Base-by-base conservation (phyloP, 1,284 basidiomycete genomes). In the Volvariella surrecta region DNA sequence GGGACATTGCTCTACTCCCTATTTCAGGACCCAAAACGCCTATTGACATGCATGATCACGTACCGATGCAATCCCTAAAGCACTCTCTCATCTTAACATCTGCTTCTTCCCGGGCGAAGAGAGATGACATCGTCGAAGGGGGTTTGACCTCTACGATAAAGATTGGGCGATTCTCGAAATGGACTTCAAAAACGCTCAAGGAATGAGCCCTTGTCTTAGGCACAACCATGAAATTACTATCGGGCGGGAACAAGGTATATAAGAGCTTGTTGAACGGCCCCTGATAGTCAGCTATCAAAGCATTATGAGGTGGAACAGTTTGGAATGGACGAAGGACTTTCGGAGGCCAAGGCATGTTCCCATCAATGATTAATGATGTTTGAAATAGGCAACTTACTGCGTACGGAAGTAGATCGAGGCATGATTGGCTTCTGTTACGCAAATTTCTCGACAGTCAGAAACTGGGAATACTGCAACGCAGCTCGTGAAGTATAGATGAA, bases 261-360 rank as follows among this genome's bases (percentile, higher is more conserved):
- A 55, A 46, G 15, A 54, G 50, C 44, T 54, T 53, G 42, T 53
- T 54, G 35, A 48, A 55, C 6, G 46, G 44, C 10, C 45, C 50
- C 20, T 40, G 37, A 15, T 32, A 45, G 11, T 40, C 10, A 9
- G n/a, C 15, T 10, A 21, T 21, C 9, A 20, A 17, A 39, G 38
- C n/a, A n/a, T n/a, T 16, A 21, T 39, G 20, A 20, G 15, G 11
- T 9, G 18, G 38, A 16, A 39, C 18, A 16, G 20, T 7, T 20
- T 39, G 6, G 18, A 21, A 39, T 20, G n/a, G 18, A 15, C 6
- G 22, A 21, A 7, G 24, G 11, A 28, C 24, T 11, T 28, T 28
- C 11, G 24, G 11, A 11, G 24, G 24, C 24, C 24, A 28, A 11
- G 24, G 24, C 24, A 28, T 28, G n/a, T n/a, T n/a, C n/a, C n/a